Percentiles rank a stretch among this genome's conserved stretches.
Conservation (phyloP, 2,329 filamentous ascomycete species). For the Alternaria incomplexa region DNA sequence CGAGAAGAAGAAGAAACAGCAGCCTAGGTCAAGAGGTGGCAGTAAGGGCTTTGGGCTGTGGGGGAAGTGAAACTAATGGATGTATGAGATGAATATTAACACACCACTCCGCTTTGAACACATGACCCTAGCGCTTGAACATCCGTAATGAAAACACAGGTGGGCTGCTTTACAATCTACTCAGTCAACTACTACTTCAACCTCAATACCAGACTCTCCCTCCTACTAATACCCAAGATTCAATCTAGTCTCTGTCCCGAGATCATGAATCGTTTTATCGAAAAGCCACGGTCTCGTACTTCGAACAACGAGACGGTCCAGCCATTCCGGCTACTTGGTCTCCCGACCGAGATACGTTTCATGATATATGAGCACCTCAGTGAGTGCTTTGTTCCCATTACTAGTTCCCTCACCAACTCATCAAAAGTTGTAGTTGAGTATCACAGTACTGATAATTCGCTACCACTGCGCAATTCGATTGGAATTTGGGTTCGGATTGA, state of each 20-base stretch:
- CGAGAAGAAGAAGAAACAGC: slow-evolving; percentile 21
- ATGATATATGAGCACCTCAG: neutral
- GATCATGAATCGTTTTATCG: neutral
- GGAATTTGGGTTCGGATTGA: neutral
- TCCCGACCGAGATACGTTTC: neutral
- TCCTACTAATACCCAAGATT: neutral
- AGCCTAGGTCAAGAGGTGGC: slow-evolving; percentile 16
- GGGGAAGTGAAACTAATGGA: slow-evolving; percentile 8
- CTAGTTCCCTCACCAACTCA: neutral
- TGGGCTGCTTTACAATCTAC: neutral
- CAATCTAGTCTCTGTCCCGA: neutral
- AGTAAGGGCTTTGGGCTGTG: slow-evolving; percentile 18
- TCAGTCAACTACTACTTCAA: neutral
- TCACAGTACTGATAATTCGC: neutral
- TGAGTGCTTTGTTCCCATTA: neutral
- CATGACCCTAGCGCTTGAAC: neutral
- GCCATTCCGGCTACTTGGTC: neutral
- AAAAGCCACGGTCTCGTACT: neutral
- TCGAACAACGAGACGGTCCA: neutral
- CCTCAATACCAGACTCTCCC: neutral
- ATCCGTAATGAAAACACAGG: neutral
- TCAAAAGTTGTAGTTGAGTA: neutral
- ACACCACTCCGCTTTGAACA: neutral
- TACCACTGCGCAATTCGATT: neutral
- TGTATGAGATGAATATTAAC: neutral